These are phyloP conservation scores for Teunomyces aglyptinius DNA, from an alignment of 805 yeast species.

Conservation along the genomic window DNA sequence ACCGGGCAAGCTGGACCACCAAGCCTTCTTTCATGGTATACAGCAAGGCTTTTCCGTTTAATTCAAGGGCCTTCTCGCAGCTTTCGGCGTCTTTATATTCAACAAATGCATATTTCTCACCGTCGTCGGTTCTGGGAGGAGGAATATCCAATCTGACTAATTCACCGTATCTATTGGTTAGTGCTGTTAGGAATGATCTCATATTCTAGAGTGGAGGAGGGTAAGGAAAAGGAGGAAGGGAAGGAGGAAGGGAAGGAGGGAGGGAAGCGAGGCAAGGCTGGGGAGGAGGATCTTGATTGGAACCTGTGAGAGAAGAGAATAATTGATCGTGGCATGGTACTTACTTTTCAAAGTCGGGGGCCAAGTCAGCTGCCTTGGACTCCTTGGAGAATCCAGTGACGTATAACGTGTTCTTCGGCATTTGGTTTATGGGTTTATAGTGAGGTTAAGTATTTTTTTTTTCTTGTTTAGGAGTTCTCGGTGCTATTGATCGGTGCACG, in stretches of 20 bases:
- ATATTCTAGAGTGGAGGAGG: neutral
- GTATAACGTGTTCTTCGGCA: conserved; percentile 51
- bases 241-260: neutral
- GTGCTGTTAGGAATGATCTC: conserved; percentile 5
- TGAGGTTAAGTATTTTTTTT: too few species aligned
- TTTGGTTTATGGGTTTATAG: conserved; percentile 11
- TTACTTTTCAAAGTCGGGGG: conserved; percentile 60
- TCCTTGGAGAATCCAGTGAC: conserved; percentile 58
- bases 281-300: conserved; percentile 6
- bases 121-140: conserved; percentile 59
- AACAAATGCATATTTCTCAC: conserved; percentile 62
- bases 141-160: conserved; percentile 60
- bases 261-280: conserved; percentile 3
- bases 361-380: conserved; percentile 54
- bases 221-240: neutral
- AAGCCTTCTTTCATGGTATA: conserved; percentile 42
- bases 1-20: conserved; percentile 54
- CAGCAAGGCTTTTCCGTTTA: conserved; percentile 46
- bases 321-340: conserved; percentile 22
- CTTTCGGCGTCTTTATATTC: conserved; percentile 52
- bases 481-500: too few species aligned
- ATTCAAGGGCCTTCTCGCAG: conserved; percentile 52
- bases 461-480: too few species aligned
- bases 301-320: conserved; percentile 7
- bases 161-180: conserved; percentile 47